Base-by-base conservation (phyloP, 352 stramenopile genomes). In the Blastocystis hominis region DNA sequence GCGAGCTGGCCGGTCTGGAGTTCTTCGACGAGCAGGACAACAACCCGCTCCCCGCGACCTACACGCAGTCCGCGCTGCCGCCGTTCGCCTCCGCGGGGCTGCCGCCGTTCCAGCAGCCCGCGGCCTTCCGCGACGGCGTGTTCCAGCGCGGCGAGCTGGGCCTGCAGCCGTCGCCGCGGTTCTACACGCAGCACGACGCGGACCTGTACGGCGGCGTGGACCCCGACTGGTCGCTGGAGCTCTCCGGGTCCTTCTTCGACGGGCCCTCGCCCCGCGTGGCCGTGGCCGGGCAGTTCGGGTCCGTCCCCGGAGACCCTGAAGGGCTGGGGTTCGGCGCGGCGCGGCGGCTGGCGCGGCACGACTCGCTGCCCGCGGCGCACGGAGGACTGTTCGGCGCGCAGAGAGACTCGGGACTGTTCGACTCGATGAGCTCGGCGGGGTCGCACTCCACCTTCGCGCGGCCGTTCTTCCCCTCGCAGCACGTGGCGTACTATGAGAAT, bases 1-100 rank as follows among this genome's bases (percentile, higher is more conserved):
- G n/a, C 56, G 72, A 84, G 3, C 36, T 38, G 7, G 24, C 68
- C 4, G 34, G 36, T 20, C 50, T 84, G 20, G 72, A 84, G 56
- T 84, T 84, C 72, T 84, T 84, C 72, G 72, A 84, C 56, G 72
- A 84, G 50, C n/a, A 84, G 50, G 72, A 84, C 50, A 84, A 84
- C 56, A 84, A 84, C 50, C 72, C 72, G 24, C 72, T 84, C 20
- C 72, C 72, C 17, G 42, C 7, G 50, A 66, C 50, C 24, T 84
- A 84, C 56, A 69, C 72, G 40, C 72, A 84, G 36, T 10, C 15
- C 10, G 38, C 46, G 55, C 72, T 84, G 15, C 13, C 47, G 2
- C 3, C 34, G 1, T 34, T 50, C 50, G 20, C 4, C 36, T 53
- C 24, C 20, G 34, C 66, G 4, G 6, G 13, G 24, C 20, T 56